Evolutionary conservation across 345 rosid genomes (phyloP), one percentile per base, ranked within the genome.

Genomic region (Euphorbia tirucalli): DNA sequence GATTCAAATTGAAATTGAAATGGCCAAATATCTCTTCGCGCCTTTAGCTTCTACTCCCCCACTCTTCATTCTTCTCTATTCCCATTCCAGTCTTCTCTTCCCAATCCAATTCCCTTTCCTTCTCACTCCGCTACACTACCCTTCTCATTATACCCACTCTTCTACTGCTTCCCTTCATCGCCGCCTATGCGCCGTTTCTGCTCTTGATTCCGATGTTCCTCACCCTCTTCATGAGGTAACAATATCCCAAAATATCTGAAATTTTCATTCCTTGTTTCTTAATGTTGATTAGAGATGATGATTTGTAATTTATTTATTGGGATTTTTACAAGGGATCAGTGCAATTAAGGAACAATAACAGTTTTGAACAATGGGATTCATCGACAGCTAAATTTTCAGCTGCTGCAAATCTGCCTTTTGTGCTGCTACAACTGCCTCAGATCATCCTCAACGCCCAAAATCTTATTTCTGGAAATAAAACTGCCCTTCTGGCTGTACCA

Each of bases 401-500:
- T 9, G 91, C 79, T 8, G 73, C 98, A 44, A 91, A 85, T 76
- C 61, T 93, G 55, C 98, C 98, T 10, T 93, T 93, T 80, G 75
- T 90, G 69, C 61, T 93, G 72, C 85, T 91, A 16, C 98, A 93
- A 65, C 64, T 93, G 79, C 98, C 98, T 54, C 98, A 93, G 87
- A 93, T 93, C 32, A 86, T 83, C 70, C 97, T 93, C 75, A 93
- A 93, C 63, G 82, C 96, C 0, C 89, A 77, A 22, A 93, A 93
- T 81, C 93, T 93, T 46, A 11, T 87, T 73, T 85, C 91, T 5
- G 90, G 94, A 74, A 88, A 93, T 77, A 85, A 87, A 37, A 71
- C 93, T 49, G 98, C 98, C 18, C 92, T 93, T 57, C 70, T 88
- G 0, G 98, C 98, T 2, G 89, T 93, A 3, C 97, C 98, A 49